Percentiles rank a stretch among this genome's conserved stretches.
phyloP scores from a whole-genome alignment of 441 rosid genomes.

The Aleurites moluccanus region DNA sequence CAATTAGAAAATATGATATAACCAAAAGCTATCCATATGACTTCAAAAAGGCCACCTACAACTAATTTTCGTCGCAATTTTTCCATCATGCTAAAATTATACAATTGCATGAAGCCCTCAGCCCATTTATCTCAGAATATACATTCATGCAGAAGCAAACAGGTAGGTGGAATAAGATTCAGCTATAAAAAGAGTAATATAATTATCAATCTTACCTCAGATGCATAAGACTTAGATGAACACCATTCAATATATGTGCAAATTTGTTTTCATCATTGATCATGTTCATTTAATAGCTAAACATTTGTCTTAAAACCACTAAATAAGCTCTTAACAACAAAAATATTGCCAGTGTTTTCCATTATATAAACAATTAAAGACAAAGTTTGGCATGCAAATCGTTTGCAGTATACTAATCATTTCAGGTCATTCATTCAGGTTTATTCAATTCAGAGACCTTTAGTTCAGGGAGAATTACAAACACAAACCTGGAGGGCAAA shows the following conservation, averaged over 20 bases:
- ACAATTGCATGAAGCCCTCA: neutral
- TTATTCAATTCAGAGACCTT: neutral
- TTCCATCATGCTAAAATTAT: neutral
- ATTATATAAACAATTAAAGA: conserved; percentile 1
- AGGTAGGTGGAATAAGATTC: neutral
- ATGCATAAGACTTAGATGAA: neutral
- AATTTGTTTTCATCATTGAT: neutral
- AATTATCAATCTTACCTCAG: neutral
- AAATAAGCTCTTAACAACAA: neutral
- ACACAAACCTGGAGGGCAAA: conserved; percentile 86
- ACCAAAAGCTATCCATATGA: neutral
- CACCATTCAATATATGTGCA: neutral
- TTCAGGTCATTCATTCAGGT: conserved; percentile 1
- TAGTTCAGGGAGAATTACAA: conserved; percentile 8
- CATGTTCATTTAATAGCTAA: neutral
- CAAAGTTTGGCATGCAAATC: neutral
- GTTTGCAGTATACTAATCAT: neutral
- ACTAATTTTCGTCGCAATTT: neutral
- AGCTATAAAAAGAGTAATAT: neutral
- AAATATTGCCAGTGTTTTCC: neutral
- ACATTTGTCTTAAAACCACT: neutral
- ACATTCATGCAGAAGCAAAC: neutral
- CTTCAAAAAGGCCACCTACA: neutral
- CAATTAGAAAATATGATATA: neutral
- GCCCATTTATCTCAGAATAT: neutral